Percentiles rank a stretch among this genome's conserved stretches.
These are phyloP conservation scores for Scheffersomyces parashehatae DNA, from an alignment of 1,139 yeast genomes.

Conservation along the genomic window DNA sequence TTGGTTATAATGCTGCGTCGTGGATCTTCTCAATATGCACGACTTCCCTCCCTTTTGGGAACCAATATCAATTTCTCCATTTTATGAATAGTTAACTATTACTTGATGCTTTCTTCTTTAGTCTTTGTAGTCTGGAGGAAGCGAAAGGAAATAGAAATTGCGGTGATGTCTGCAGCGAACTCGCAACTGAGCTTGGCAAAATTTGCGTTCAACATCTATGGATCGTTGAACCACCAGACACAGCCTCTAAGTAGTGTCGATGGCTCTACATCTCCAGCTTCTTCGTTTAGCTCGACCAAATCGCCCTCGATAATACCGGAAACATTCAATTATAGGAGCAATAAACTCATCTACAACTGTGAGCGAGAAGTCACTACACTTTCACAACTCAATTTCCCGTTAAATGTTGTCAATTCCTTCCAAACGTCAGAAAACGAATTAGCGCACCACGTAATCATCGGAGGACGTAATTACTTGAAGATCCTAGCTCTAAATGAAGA, in stretches of 20 bases:
- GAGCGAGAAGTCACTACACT: conserved; percentile 36
- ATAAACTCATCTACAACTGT: conserved; percentile 22
- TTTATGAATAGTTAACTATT: too few relatives aligned
- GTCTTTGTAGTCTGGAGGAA: too few relatives aligned
- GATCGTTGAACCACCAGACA: conserved; percentile 18
- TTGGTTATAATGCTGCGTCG: too few relatives aligned
- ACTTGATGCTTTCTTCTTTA: too few relatives aligned
- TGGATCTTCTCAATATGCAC: too few relatives aligned
- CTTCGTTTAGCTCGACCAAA: conserved; percentile 10
- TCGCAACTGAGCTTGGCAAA: conserved; percentile 21
- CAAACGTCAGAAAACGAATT: conserved; percentile 10
- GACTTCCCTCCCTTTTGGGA: too few relatives aligned
- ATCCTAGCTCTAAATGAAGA: conserved; percentile 45
- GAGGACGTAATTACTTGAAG: conserved; percentile 60
- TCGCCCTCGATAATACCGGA: conserved; percentile 6
- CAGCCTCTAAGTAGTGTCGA: conserved; percentile 9
- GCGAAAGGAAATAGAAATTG: too few relatives aligned
- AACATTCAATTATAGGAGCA: conserved; percentile 4
- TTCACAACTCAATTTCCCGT: conserved; percentile 36
- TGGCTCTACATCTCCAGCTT: conserved; percentile 10
- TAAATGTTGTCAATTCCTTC: conserved; percentile 1
- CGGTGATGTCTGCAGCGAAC: not conserved
- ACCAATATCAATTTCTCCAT: too few relatives aligned
- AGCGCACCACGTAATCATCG: conserved; percentile 47
- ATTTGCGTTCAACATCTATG: conserved; percentile 40